Conservation (phyloP, 1,284 basidiomycete species). For the Ustilago xerochloae region DNA sequence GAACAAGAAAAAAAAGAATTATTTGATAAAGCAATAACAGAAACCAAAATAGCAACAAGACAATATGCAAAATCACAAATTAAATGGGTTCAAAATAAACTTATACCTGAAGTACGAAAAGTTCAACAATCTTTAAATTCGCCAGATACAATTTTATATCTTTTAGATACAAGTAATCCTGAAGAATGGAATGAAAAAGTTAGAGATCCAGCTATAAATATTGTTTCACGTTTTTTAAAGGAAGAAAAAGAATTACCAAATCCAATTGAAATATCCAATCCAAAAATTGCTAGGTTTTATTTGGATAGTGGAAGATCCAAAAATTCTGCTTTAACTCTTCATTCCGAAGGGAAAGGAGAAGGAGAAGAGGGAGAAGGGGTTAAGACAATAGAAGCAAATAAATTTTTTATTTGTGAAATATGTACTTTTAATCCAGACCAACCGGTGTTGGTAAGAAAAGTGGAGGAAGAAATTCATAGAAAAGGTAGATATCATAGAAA, state of each 20-base stretch:
- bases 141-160: slow-evolving; percentile 68
- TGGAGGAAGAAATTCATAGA: slow-evolving; percentile 74
- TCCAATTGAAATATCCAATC: slow-evolving; percentile 74
- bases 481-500: slow-evolving; percentile 26
- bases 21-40: slow-evolving; percentile 76
- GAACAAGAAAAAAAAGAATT: slow-evolving; percentile 45
- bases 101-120: slow-evolving; percentile 77
- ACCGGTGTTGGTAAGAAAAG: slow-evolving; percentile 81
- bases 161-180: slow-evolving; percentile 78
- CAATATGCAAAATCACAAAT: slow-evolving; percentile 93
- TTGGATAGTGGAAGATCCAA: slow-evolving; percentile 11
- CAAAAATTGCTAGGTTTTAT: too few species aligned
- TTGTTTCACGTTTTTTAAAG: too few species aligned
- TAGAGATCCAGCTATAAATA: slow-evolving; percentile 46
- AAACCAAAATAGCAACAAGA: slow-evolving; percentile 86
- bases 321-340: slow-evolving; percentile 70
- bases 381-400: slow-evolving; percentile 39
- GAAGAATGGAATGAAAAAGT: slow-evolving; percentile 73
- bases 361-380: slow-evolving; percentile 18
- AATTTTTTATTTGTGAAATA: slow-evolving; percentile 72
- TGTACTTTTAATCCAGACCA: slow-evolving; percentile 76
- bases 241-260: too few species aligned
- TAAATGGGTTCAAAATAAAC: slow-evolving; percentile 90
- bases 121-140: slow-evolving; percentile 10
- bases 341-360: slow-evolving; percentile 66